These are phyloP conservation scores for Nakataea oryzae DNA, from an alignment of 2,329 filamentous ascomycete genomes.

Conservation along the genomic window DNA sequence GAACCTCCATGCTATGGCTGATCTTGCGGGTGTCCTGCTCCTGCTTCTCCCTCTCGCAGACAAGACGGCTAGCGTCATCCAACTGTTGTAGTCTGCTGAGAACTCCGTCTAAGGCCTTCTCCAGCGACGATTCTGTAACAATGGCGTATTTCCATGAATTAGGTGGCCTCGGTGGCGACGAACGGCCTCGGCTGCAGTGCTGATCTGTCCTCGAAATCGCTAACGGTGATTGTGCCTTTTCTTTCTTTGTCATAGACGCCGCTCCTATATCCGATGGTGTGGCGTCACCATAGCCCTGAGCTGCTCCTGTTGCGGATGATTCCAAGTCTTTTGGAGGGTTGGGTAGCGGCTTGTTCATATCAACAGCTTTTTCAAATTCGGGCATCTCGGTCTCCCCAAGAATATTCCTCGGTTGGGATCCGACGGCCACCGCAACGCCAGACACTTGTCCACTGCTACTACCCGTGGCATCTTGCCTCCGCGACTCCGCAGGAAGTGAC, in stretches of 20 bases:
- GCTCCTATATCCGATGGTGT: background rate
- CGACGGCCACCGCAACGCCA: background rate
- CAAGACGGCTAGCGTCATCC: conserved; percentile 8
- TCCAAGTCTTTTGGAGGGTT: background rate
- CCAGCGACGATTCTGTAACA: conserved; percentile 14
- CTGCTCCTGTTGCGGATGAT: background rate
- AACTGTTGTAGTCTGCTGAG: conserved; percentile 17
- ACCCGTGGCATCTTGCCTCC: background rate
- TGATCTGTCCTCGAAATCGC: background rate
- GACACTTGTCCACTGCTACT: background rate
- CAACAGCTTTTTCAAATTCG: background rate
- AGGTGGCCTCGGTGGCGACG: conserved; percentile 9
- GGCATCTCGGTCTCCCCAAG: background rate
- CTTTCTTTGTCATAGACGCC: background rate
- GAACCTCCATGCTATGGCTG: background rate
- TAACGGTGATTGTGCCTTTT: background rate
- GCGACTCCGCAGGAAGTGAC: background rate
- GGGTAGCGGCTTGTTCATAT: conserved; percentile 1
- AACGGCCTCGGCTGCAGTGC: background rate
- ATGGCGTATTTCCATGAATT: conserved; percentile 12
- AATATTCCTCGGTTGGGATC: background rate
- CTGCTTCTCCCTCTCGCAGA: background rate
- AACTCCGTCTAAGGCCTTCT: conserved; percentile 16
- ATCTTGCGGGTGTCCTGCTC: background rate
- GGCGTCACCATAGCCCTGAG: no score